Percentiles rank a stretch among this genome's conserved stretches.
Conservation (phyloP, 1,139 yeast genomes). For the Kurtzmaniella quercitrusa region DNA sequence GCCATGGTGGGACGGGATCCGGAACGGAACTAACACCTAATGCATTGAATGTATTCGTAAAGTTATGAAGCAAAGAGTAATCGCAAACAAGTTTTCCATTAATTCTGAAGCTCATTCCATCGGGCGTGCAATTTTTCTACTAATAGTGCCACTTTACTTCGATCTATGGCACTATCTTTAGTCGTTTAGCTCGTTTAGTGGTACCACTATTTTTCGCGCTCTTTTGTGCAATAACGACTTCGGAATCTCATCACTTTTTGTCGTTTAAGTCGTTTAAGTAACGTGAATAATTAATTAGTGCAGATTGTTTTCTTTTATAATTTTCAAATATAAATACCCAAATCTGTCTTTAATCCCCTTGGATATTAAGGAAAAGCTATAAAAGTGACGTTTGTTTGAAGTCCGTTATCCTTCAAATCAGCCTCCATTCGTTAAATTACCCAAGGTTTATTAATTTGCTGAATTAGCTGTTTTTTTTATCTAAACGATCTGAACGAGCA, state of each 20-base stretch:
- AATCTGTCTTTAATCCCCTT: not conserved
- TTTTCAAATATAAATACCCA: not conserved
- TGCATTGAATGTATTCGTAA: too few species aligned
- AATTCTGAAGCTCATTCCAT: too few species aligned
- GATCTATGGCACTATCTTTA: not conserved
- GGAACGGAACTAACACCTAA: not conserved
- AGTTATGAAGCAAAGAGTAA: too few species aligned
- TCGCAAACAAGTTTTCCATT: too few species aligned
- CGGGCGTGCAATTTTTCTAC: not conserved
- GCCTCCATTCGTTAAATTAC: not conserved
- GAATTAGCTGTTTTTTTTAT: not conserved
- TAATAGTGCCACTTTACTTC: not conserved
- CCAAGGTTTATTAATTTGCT: too few species aligned
- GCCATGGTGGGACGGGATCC: not conserved
- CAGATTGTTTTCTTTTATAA: not conserved
- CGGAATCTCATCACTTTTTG: conserved; percentile 5
- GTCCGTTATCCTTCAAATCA: too few species aligned
- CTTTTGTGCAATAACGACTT: conserved; percentile 8
- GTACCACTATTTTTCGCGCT: not conserved
- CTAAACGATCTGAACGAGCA: not conserved
- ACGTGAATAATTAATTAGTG: not conserved
- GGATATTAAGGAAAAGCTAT: not conserved
- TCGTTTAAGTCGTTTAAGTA: conserved; percentile 5
- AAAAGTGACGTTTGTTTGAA: too few species aligned
- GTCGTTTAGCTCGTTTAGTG: not conserved